Evolutionary conservation across 495 filamentous ascomycete genomes (phyloP), one percentile per base, ranked within the genome.

Genomic region (Filosporella fistucella): DNA sequence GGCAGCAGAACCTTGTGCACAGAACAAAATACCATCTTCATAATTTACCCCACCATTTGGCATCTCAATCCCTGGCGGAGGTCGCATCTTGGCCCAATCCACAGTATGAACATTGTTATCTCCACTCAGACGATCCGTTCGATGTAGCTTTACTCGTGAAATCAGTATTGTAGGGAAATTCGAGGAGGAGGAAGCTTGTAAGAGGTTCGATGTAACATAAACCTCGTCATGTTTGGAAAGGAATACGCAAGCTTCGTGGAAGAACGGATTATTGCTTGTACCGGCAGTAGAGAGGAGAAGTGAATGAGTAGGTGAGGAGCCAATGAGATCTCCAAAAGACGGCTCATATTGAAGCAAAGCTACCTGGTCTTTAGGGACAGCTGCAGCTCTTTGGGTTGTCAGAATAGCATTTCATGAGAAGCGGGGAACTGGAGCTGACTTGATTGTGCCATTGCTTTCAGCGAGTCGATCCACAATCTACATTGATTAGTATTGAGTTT

Each of bases 221-320:
- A 85, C 66, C 55, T 71, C 66, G 33, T 70, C 65, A 40, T 73
- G 68, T 23, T 35, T 33, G 17, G 58, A 49, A n/a, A 58, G 39
- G 49, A 49, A 87, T 41, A 78, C 71, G 39, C 82, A 80, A 1
- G 75, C 77, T 63, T 80, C 75, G 62, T 81, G 75, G 61, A 85
- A 86, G 55, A 73, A 65, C 10, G 68, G 63, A 34, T 67, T 70
- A n/a, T 54, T 59, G 21, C 60, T 60, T 16, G 57, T 55, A 22
- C 63, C 57, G 0, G 51, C 39, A 1, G 66, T 62, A 9, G 68
- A 67, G 25, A 75, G 54, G 17, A 70, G 56, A 18, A 70, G 60
- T 7, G 68, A 68, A 45, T 59, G 64, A 3, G 45, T 52, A 10
- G 58, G 58, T 17, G 36, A 34, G 13, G 51, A 23, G 1, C 58